A percentile compares a stretch with the other conserved stretches of the same genome.
Evolutionary conservation across 83 land plant genomes (phyloP).

Genomic region (Larix sibirica): DNA sequence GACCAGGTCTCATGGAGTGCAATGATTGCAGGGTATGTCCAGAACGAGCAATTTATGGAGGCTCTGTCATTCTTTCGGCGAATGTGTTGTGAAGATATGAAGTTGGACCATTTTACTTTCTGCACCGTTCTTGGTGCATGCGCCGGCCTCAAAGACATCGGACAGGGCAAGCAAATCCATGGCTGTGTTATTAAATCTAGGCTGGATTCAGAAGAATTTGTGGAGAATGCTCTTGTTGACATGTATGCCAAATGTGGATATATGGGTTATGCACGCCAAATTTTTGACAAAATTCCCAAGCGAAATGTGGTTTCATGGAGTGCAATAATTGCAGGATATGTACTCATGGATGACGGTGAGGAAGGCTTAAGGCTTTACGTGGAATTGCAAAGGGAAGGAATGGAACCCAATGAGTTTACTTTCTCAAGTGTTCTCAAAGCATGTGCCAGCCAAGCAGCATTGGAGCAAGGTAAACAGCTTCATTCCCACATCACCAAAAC

Average conservation of each 20-base stretch:
- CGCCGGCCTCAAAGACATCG: slow-evolving; percentile 27
- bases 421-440: neutral
- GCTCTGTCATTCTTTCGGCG: slow-evolving; percentile 10
- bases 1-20: slow-evolving; percentile 27
- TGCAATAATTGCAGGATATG: slow-evolving; percentile 32
- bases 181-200: slow-evolving; percentile 9
- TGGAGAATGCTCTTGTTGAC: slow-evolving; percentile 33
- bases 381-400: slow-evolving; percentile 10
- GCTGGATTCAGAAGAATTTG: slow-evolving; percentile 8
- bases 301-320: slow-evolving; percentile 32
- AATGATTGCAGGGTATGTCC: slow-evolving; percentile 22
- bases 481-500: neutral
- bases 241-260: slow-evolving; percentile 29
- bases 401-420: neutral
- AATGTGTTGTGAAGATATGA: slow-evolving; percentile 2
- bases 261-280: slow-evolving; percentile 23
- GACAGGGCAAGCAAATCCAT: slow-evolving; percentile 28
- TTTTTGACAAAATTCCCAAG: slow-evolving; percentile 23
- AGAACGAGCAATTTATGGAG: slow-evolving; percentile 3
- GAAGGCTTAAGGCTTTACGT: slow-evolving; percentile 37
- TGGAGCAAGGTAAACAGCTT: neutral
- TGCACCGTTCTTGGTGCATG: neutral
- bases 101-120: neutral
- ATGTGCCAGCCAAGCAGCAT: neutral
- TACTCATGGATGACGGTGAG: slow-evolving; percentile 30